Evolutionary conservation across 768 basidiomycete genomes (phyloP), one percentile per base, ranked within the genome.

Genomic region (Boletus subcaerulescens): DNA sequence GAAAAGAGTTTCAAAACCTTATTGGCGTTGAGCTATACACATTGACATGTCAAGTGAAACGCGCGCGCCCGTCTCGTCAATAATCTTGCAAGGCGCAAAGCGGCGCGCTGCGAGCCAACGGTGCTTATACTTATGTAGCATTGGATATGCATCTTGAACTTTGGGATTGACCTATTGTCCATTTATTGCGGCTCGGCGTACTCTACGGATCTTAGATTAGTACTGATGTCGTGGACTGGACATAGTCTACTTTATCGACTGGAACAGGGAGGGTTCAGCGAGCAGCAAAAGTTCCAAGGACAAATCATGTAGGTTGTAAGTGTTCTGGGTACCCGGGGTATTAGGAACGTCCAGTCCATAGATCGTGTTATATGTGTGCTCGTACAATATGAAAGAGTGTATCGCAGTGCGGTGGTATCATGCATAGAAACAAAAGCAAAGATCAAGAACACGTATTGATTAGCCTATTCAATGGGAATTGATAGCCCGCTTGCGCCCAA

Each of bases 401-500:
- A 48, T 65, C 51, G 39, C 52, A 10, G 54, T 57, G 56, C 47
- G 40, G 41, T 60, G 59, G 63, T 64, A 54, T 56, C 54, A 48
- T 52, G 22, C 43, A 32, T 49, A 31, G 46, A 48, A 56, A 55
- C 33, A 38, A 47, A 56, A 53, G 32, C 33, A 50, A 39, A 20
- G 38, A 52, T 63, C 50, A 71, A 53, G 60, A 15, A 55, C 62
- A 64, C 17, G 61, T 57, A 38, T 50, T 61, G 49, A 58, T 56
- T 66, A 67, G 26, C 46, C 39, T 76, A 67, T 93, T 95, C 39
- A 83, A 74, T 17, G 94, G 94, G 72, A 88, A 89, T 0, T 73
- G 73, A 65, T 89, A 82, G 40, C 89, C 89, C 2, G 86, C 92
- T 60, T 82, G 77, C 3, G 74, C 77, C 93, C 94, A 96, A 45